Percentiles rank a stretch among this genome's conserved stretches.
Evolutionary conservation across 768 basidiomycete species (phyloP).

Genomic region (Panus rudis): DNA sequence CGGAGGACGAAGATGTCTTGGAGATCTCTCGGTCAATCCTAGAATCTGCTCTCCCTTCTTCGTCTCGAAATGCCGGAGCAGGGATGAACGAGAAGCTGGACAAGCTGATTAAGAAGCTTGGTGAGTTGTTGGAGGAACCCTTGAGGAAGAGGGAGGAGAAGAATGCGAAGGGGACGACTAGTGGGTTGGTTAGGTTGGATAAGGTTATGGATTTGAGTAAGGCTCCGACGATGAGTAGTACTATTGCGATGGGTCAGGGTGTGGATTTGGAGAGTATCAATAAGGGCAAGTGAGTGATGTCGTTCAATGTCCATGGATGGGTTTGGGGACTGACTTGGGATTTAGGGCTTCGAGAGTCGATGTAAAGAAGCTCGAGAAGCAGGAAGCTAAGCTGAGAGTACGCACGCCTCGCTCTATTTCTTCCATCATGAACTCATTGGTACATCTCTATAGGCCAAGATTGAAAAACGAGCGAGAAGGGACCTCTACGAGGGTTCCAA

Average conservation of each 20-base stretch:
- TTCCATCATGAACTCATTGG: neutral
- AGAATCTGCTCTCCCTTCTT: constrained; percentile 59
- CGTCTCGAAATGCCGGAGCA: constrained; percentile 23
- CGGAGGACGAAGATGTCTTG: constrained; percentile 84
- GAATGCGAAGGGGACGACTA: constrained; percentile 32
- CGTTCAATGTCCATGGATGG: too few species aligned
- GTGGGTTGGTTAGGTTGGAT: constrained; percentile 67
- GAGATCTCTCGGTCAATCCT: constrained; percentile 68
- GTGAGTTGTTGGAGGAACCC: constrained; percentile 57
- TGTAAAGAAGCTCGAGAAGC: constrained; percentile 93
- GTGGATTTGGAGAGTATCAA: constrained; percentile 89
- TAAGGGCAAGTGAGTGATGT: constrained; percentile 75
- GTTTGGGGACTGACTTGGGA: neutral
- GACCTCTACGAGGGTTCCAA: constrained; percentile 97
- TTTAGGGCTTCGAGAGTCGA: constrained; percentile 83
- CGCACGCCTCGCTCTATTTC: constrained; percentile 1
- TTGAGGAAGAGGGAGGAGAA: constrained; percentile 51
- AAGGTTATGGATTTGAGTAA: constrained; percentile 88
- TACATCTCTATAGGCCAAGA: constrained; percentile 62
- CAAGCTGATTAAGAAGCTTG: constrained; percentile 59
- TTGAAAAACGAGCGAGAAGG: constrained; percentile 87
- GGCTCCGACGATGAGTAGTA: constrained; percentile 64
- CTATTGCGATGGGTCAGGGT: constrained; percentile 72
- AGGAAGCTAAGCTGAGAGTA: constrained; percentile 92
- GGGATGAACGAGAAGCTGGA: constrained; percentile 51